Evolutionary conservation across 2,329 filamentous ascomycete genomes (phyloP).

Genomic region (Paracamarosporium sp.): DNA sequence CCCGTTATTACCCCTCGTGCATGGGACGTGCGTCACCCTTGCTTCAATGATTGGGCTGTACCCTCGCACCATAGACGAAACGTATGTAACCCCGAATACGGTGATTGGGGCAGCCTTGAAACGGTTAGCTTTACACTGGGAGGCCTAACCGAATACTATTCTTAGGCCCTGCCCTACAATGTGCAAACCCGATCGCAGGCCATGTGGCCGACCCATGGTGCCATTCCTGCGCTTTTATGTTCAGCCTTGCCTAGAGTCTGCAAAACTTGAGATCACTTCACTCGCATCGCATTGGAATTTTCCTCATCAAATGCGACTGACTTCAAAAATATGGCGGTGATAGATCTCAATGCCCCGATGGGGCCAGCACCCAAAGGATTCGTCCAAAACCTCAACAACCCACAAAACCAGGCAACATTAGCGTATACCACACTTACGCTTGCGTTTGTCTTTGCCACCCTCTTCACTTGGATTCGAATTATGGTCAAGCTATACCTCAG

Average conservation of each 20-base stretch:
- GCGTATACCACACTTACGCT: conserved; percentile 14
- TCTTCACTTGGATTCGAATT: conserved; percentile 23
- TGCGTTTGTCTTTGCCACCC: conserved; percentile 9
- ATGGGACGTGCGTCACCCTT: neutral
- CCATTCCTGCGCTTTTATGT: neutral
- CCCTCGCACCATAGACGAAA: neutral
- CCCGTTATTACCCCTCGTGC: neutral
- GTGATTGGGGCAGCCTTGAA: neutral
- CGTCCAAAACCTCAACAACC: conserved; percentile 12
- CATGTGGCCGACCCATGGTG: no score
- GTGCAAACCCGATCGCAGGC: neutral
- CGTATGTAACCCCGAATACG: neutral
- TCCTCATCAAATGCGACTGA: neutral
- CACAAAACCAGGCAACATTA: conserved; percentile 13
- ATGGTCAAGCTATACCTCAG: conserved; percentile 18
- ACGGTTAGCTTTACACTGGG: neutral
- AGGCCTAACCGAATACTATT: neutral
- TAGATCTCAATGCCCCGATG: conserved; percentile 4
- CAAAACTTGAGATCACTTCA: neutral
- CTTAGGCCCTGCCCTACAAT: neutral
- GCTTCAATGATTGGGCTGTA: neutral
- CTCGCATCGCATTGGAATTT: neutral
- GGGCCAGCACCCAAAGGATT: conserved; percentile 9
- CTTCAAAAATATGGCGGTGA: neutral
- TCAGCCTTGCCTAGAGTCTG: neutral